Evolutionary conservation across 2,329 filamentous ascomycete genomes (phyloP), one percentile per base, ranked within the genome.

Genomic region (Lasiodiplodia gonubiensis): DNA sequence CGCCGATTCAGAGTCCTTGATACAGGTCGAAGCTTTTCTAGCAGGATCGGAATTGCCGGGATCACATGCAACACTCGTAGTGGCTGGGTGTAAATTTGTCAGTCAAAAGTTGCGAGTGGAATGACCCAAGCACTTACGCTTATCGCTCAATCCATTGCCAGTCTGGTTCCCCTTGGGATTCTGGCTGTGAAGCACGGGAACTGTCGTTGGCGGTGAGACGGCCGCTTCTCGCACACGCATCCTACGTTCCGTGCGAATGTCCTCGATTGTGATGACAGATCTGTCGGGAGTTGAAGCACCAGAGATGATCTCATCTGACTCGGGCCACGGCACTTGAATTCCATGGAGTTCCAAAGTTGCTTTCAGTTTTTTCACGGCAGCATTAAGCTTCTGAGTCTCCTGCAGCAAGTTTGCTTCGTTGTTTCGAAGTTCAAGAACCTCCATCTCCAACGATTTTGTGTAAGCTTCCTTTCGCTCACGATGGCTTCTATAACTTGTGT

Each of bases 381-480:
- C 51, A 53, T 74, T 70, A 1, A 79, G 66, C 4, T 54, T 61
- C 18, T 69, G 68, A 2, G 73, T 73, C 53, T 78, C 73, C 35
- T 72, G 70, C 21, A 74, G 48, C 2, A 78, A 71, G 23, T 66
- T 71, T 4, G 73, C 70, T 71, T 80, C 75, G 48, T 74, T 75
- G 49, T 74, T 73, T 46, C 75, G 74, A 5, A 75, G 68, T 35
- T 73, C 72, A 14, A 76, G 64, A 18, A 76, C 72, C 67, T 77
- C 74, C 16, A 51, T 67, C 68, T 77, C 75, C 1, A 77, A 67
- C 3, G 72, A 72, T 49, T 72, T 73, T n/a, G 70, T 71, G 61
- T 77, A 77, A n/a, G 72, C 69, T 68, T 76, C 74, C 68, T 76
- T 77, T n/a, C 75, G 75, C 48, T 77, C 74, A 16, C 74, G 75